Percentiles rank a stretch among this genome's conserved stretches.
These are phyloP conservation scores for Hypomyces perniciosus DNA, from an alignment of 2,329 filamentous ascomycete species.

Conservation along the genomic window DNA sequence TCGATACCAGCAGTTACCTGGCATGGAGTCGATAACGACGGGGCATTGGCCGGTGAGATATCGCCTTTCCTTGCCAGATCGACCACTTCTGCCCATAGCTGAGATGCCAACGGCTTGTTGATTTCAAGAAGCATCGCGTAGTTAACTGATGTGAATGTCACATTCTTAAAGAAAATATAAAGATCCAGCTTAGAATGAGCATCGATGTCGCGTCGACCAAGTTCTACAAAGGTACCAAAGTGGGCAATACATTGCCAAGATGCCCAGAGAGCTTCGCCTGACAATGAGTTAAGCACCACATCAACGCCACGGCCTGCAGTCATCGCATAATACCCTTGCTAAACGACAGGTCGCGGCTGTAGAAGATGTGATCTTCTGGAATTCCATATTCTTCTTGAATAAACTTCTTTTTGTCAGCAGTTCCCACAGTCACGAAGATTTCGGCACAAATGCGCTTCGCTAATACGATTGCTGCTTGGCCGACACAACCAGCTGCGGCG, in stretches of 20 bases:
- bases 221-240: background rate
- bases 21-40: no score
- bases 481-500: background rate
- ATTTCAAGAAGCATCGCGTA: background rate
- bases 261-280: background rate
- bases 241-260: background rate
- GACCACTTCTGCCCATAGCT: constrained; percentile 8
- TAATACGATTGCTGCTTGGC: background rate
- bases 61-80: constrained; percentile 5
- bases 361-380: background rate
- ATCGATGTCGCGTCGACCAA: background rate
- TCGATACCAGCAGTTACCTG: no score
- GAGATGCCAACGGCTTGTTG: constrained; percentile 10
- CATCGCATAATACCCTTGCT: background rate
- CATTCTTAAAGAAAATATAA: background rate
- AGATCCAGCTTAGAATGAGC: background rate
- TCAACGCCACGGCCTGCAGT: background rate
- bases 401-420: background rate
- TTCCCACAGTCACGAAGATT: background rate
- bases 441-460: background rate
- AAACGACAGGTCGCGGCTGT: background rate
- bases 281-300: background rate
- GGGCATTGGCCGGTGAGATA: background rate
- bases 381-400: background rate
- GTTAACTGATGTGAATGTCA: background rate